These are phyloP conservation scores for Diutina pseudorugosa DNA, from an alignment of 1,139 yeast species.

Conservation along the genomic window DNA sequence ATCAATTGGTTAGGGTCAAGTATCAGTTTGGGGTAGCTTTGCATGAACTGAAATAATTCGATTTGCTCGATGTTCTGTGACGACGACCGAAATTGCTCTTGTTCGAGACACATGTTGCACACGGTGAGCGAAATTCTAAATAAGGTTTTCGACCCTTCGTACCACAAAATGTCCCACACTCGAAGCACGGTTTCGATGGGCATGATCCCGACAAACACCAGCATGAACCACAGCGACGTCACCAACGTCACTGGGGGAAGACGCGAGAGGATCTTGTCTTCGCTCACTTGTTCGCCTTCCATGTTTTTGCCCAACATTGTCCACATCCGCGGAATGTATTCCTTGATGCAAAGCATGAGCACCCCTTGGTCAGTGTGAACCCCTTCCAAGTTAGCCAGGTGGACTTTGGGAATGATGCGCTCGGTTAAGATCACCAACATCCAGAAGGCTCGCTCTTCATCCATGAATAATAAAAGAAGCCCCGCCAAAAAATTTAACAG, in stretches of 20 bases:
- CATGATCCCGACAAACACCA: slow-evolving; percentile 74
- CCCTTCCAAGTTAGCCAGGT: slow-evolving; percentile 82
- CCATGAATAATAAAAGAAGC: slow-evolving; percentile 63
- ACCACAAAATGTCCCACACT: slow-evolving; percentile 91
- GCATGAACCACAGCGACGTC: slow-evolving; percentile 97
- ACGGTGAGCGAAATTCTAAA: slow-evolving; percentile 77
- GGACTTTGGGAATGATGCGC: slow-evolving; percentile 80
- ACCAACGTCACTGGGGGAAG: slow-evolving; percentile 87
- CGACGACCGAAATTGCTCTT: slow-evolving; percentile 23
- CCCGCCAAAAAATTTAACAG: slow-evolving; percentile 89
- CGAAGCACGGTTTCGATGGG: slow-evolving; percentile 82
- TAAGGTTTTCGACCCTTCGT: slow-evolving; percentile 79
- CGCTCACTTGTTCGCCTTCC: slow-evolving; percentile 33
- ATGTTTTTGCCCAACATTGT: slow-evolving; percentile 29
- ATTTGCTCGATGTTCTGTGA: slow-evolving; percentile 46
- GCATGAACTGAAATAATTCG: slow-evolving; percentile 80
- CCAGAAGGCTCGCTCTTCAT: slow-evolving; percentile 89
- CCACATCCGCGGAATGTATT: slow-evolving; percentile 81
- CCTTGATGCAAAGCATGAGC: slow-evolving; percentile 72
- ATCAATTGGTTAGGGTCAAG: slow-evolving; percentile 61
- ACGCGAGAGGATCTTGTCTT: slow-evolving; percentile 53
- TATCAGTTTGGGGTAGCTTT: slow-evolving; percentile 63
- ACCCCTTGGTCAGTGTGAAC: slow-evolving; percentile 95
- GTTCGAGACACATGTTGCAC: slow-evolving; percentile 67
- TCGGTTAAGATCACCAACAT: slow-evolving; percentile 87